Evolutionary conservation across 2,329 filamentous ascomycete genomes (phyloP).

Genomic region (Penicillium expansum): DNA sequence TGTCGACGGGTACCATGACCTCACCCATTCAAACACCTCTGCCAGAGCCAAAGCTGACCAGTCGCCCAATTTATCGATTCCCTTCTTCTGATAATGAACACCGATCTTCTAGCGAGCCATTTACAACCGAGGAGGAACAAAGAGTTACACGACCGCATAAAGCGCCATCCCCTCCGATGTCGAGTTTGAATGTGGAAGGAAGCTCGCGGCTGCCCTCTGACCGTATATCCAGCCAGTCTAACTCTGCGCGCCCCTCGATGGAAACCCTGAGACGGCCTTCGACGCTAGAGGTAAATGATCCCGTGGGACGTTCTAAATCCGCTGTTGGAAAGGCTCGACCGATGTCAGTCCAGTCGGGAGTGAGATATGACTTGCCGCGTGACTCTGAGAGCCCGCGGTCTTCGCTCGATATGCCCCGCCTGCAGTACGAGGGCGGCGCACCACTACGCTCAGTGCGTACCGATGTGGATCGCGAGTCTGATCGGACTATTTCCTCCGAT

Average conservation of each 20-base stretch:
- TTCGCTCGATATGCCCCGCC: conserved; percentile 34
- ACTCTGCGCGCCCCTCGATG: conserved; percentile 65
- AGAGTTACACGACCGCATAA: conserved; percentile 15
- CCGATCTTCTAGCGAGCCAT: conserved; percentile 51
- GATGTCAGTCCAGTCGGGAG: conserved; percentile 77
- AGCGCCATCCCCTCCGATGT: conserved; percentile 34
- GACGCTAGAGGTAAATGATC: conserved; percentile 59
- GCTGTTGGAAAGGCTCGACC: conserved; percentile 69
- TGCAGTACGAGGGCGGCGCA: conserved; percentile 37
- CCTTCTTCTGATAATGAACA: conserved; percentile 45
- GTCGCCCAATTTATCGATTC: conserved; percentile 54
- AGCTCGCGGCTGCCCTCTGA: conserved; percentile 52
- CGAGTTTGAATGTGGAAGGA: conserved; percentile 43
- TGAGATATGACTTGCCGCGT: conserved; percentile 76
- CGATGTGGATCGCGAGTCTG: conserved; percentile 35
- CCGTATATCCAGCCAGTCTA: conserved; percentile 53
- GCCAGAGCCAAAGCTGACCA: conserved; percentile 29
- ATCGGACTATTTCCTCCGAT: conserved; percentile 66
- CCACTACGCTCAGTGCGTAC: conserved; percentile 35
- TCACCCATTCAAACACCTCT: conserved; percentile 48
- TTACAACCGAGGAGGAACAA: conserved; percentile 31
- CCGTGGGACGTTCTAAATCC: conserved; percentile 59
- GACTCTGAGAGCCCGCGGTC: conserved; percentile 64
- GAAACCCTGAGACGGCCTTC: conserved; percentile 64
- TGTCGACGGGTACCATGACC: conserved; percentile 80